Base-by-base conservation (phyloP, 2,329 filamentous ascomycete genomes). In the Rugonectria rugulosa region DNA sequence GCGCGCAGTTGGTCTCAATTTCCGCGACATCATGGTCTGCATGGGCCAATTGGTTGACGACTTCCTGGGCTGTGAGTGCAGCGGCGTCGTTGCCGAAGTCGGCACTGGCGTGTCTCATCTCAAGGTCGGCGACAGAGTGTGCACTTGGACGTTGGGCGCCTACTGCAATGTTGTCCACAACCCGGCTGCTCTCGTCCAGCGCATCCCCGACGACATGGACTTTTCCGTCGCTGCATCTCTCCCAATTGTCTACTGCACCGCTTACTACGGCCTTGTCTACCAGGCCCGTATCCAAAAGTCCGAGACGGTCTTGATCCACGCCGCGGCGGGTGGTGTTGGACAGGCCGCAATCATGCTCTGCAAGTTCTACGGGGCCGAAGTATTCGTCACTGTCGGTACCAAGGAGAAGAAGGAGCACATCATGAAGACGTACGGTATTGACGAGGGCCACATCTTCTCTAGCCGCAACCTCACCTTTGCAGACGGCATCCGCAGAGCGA, bases 221-320 rank as follows among this genome's bases (percentile, higher is more conserved):
- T 47, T 36, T 19, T 38, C 66, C 68, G 61, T 70, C 5, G 53
- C 41, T 4, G 53, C 53, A 17, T 20, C 17, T 29, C 23, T 57
- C 11, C 42, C 42, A 14, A 29, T 15, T 17, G 29, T 48, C 15
- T 57, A 29, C 15, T 36, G 34, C n/a, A 57, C 53, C 12, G 53
- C 31, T 5, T 17, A 31, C 19, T 27, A 57, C 17, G 26, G 26
- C 12, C 31, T 57, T 5, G 12, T 27, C 14, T 42, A 57, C 14
- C 24, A 40, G 6, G 53, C 38, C 7, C 43, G 14, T 2, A 17
- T 57, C 2, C 4, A 3, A 3, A 21, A 37, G 20, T 48, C 53
- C 12, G 31, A 73, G 37, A 59, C 55, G 1, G 59, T 75, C 2
- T 66, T 76, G 2, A 71, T 74, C 26, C 72, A 75, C 49, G 48